phyloP scores from a whole-genome alignment of 2,329 filamentous ascomycete species.

The Pseudogymnoascus sp. region DNA sequence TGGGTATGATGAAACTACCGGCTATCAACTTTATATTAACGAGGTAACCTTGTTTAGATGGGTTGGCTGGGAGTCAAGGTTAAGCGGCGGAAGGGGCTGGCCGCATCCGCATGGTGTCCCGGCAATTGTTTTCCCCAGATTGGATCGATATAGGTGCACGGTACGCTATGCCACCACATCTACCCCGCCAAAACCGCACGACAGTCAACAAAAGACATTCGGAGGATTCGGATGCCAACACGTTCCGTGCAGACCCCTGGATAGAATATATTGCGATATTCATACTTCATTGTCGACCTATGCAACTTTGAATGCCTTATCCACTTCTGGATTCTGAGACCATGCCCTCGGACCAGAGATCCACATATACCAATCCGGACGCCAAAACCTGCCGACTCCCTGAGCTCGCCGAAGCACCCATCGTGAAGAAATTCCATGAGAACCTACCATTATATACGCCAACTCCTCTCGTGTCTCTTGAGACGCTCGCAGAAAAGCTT shows the following conservation, averaged over 20 bases:
- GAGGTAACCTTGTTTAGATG: not conserved
- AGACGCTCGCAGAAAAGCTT: conserved; percentile 46
- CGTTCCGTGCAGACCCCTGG: not conserved
- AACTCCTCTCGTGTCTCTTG: conserved; percentile 47
- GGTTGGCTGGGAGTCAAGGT: not conserved
- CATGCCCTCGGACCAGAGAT: not conserved
- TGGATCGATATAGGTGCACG: not conserved
- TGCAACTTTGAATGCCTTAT: not conserved
- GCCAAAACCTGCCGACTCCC: not conserved
- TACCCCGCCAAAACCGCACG: not conserved
- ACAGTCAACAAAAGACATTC: not conserved
- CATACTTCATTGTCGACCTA: not conserved
- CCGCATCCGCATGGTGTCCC: not conserved
- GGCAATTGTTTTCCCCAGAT: not conserved
- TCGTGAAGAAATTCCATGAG: conserved; percentile 41
- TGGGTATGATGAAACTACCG: not conserved
- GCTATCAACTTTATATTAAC: conserved; percentile 7
- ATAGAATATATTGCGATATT: not conserved
- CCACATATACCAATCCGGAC: not conserved
- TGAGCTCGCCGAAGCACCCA: not conserved
- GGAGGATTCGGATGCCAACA: not conserved
- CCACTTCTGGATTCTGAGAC: not conserved
- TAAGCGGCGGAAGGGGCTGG: not conserved
- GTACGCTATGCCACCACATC: not conserved
- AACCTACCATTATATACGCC: conserved; percentile 46